A percentile compares a stretch with the other conserved stretches of the same genome.
Conservation (phyloP, 768 basidiomycete genomes). For the Solioccasus polychromus region DNA sequence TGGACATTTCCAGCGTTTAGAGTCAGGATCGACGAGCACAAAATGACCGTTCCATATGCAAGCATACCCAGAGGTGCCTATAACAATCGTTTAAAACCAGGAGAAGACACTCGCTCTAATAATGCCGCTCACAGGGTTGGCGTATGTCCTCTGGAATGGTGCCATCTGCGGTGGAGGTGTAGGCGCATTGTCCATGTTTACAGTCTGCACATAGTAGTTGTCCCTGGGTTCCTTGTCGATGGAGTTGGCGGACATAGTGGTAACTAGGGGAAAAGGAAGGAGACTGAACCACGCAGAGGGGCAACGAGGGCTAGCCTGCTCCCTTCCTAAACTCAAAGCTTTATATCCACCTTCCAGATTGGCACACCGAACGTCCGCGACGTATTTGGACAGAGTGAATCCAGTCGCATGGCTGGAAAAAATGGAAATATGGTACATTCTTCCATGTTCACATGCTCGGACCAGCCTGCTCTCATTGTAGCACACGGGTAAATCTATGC, state of each 20-base stretch:
- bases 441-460: slow-evolving; percentile 7
- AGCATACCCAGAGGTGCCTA: slow-evolving; percentile 30
- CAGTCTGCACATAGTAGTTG: slow-evolving; percentile 27
- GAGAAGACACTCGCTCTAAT: background rate
- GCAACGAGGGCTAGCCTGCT: background rate
- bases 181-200: slow-evolving; percentile 16
- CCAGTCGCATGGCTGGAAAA: slow-evolving; percentile 3
- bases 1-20: slow-evolving; percentile 18
- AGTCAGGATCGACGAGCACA: slow-evolving; percentile 29
- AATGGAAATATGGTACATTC: background rate
- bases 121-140: slow-evolving; percentile 19
- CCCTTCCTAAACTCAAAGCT: background rate
- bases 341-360: slow-evolving; percentile 15
- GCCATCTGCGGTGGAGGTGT: slow-evolving; percentile 19
- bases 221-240: slow-evolving; percentile 23
- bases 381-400: background rate
- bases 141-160: slow-evolving; percentile 26
- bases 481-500: background rate
- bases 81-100: background rate
- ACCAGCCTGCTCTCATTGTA: slow-evolving; percentile 3
- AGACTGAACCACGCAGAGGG: slow-evolving; percentile 2
- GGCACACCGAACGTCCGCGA: background rate
- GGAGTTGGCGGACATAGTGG: slow-evolving; percentile 21
- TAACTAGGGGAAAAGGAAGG: background rate
- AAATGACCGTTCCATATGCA: slow-evolving; percentile 28